A percentile compares a stretch with the other conserved stretches of the same genome.
Conservation (phyloP, 345 rosid genomes). For the Arabidopsis suecica region DNA sequence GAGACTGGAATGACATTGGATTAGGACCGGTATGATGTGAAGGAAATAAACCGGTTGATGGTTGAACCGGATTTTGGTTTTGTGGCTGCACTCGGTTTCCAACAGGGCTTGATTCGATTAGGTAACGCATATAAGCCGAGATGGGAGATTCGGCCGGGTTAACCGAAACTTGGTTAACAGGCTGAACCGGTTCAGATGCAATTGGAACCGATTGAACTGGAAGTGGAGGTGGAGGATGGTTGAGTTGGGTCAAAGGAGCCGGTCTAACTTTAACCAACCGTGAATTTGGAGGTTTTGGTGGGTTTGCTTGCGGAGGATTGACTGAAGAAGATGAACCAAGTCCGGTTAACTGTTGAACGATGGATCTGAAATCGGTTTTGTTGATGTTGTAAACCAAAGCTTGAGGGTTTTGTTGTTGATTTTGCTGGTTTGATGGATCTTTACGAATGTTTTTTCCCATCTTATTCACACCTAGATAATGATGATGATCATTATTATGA, state of each 20-base stretch:
- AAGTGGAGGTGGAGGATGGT: slow-evolving; percentile 54
- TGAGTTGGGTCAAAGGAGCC: slow-evolving; percentile 75
- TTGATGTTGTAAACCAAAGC: slow-evolving; percentile 95
- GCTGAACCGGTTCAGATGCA: slow-evolving; percentile 28
- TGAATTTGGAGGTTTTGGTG: slow-evolving; percentile 77
- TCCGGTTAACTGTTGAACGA: slow-evolving; percentile 94
- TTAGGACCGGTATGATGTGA: slow-evolving; percentile 54
- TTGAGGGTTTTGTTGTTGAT: slow-evolving; percentile 70
- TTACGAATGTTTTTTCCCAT: slow-evolving; percentile 82
- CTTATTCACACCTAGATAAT: slow-evolving; percentile 80
- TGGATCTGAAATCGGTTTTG: slow-evolving; percentile 85
- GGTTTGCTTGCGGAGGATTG: slow-evolving; percentile 61
- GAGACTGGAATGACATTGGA: slow-evolving; percentile 66
- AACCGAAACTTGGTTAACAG: slow-evolving; percentile 17
- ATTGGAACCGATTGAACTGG: slow-evolving; percentile 34
- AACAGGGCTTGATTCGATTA: slow-evolving; percentile 57
- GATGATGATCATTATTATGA: slow-evolving; percentile 16
- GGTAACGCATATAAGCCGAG: slow-evolving; percentile 83
- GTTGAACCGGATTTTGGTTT: slow-evolving; percentile 44
- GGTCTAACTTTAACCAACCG: slow-evolving; percentile 89
- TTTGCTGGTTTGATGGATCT: slow-evolving; percentile 80
- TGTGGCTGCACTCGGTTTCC: slow-evolving; percentile 55
- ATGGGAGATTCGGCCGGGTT: slow-evolving; percentile 68
- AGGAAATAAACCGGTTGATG: slow-evolving; percentile 54
- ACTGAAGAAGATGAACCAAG: slow-evolving; percentile 53